Percentiles rank a stretch among this genome's conserved stretches.
These are phyloP conservation scores for Volvox carteri DNA, from an alignment of 163 green algal species.

Conservation along the genomic window DNA sequence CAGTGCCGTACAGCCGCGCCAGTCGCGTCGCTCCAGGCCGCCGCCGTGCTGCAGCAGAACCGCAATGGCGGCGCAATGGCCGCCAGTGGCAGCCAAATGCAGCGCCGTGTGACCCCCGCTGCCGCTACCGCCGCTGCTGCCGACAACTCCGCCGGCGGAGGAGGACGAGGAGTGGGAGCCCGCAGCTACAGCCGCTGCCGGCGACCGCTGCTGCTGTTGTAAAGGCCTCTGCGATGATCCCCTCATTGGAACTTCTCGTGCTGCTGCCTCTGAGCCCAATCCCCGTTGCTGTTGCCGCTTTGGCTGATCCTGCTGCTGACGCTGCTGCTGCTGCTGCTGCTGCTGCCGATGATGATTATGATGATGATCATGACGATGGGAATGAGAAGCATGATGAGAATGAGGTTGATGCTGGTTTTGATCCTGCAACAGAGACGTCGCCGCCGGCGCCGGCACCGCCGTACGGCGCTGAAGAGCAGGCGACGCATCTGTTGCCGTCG, in stretches of 20 bases:
- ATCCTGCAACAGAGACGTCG: too few relatives aligned
- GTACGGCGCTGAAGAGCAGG: not conserved
- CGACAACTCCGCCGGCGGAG: not conserved
- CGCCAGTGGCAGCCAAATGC: slow-evolving; percentile 45
- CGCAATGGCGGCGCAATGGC: slow-evolving; percentile 57
- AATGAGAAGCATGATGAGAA: too few relatives aligned
- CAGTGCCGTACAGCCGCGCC: slow-evolving; percentile 68
- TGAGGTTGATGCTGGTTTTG: too few relatives aligned
- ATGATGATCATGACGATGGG: too few relatives aligned
- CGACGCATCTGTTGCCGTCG: not conserved
- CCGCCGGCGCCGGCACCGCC: not conserved
- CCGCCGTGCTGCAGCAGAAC: slow-evolving; percentile 60
- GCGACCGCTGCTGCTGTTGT: not conserved
- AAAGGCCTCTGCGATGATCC: too few relatives aligned
- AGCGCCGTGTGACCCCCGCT: slow-evolving; percentile 24
- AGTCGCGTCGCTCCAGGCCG: slow-evolving; percentile 24
- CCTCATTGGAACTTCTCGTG: too few relatives aligned
- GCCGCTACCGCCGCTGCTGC: not conserved
- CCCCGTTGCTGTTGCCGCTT: too few relatives aligned
- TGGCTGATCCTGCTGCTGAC: too few relatives aligned
- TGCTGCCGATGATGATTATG: too few relatives aligned
- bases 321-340: not conserved
- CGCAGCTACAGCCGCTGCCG: not conserved
- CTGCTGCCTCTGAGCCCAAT: too few relatives aligned
- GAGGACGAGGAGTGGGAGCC: too few relatives aligned